Evolutionary conservation across 495 filamentous ascomycete species (phyloP).

Genomic region (Cairneyella variabilis): DNA sequence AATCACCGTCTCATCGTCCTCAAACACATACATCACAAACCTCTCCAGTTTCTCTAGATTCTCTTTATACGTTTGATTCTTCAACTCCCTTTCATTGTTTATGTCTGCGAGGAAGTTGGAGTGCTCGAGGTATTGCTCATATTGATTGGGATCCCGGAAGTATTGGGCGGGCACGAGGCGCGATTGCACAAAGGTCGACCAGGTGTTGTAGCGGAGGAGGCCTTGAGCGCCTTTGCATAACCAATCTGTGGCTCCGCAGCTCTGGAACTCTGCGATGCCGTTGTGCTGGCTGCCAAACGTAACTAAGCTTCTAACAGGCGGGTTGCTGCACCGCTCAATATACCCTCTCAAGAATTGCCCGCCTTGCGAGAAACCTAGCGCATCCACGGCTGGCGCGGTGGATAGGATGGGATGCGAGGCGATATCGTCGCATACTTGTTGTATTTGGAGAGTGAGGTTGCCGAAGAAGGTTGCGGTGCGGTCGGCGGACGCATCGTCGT

Average conservation of each 20-base stretch:
- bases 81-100: constrained; percentile 81
- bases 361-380: constrained; percentile 91
- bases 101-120: constrained; percentile 98
- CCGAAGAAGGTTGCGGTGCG: constrained; percentile 84
- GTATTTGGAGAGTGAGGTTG: constrained; percentile 78
- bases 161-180: constrained; percentile 92
- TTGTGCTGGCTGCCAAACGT: constrained; percentile 95
- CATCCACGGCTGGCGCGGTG: constrained; percentile 79
- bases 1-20: constrained; percentile 78
- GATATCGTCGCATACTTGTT: constrained; percentile 75
- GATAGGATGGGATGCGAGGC: constrained; percentile 72
- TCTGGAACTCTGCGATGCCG: constrained; percentile 80
- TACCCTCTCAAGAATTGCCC: constrained; percentile 95
- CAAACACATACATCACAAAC: constrained; percentile 89
- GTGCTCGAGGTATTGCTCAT: constrained; percentile 71
- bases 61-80: constrained; percentile 70
- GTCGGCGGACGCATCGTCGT: constrained; percentile 59
- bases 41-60: constrained; percentile 67
- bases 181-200: constrained; percentile 70
- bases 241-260: constrained; percentile 62
- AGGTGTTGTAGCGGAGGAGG: constrained; percentile 68
- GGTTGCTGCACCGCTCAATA: constrained; percentile 82
- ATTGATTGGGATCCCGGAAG: constrained; percentile 70
- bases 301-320: constrained; percentile 75
- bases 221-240: constrained; percentile 74